phyloP scores from a whole-genome alignment of 331 rosid species.

The Rosa hybrid region DNA sequence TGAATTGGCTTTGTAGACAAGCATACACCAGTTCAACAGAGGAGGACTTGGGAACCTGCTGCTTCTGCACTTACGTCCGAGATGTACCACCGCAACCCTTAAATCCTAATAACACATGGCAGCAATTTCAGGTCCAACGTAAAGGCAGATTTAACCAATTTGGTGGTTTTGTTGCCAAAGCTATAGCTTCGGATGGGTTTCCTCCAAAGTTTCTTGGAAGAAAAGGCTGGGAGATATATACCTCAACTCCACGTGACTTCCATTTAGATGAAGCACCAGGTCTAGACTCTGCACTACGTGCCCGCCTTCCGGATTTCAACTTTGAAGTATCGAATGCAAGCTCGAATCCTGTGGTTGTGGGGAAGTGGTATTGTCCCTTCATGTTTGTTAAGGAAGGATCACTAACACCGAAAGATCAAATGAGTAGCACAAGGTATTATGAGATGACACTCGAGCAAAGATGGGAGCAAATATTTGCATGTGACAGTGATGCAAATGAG shows the following conservation, averaged over 20 bases:
- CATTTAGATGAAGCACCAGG: conserved; percentile 32
- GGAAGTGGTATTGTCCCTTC: conserved; percentile 47
- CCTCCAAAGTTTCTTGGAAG: conserved; percentile 24
- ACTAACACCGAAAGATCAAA: conserved; percentile 25
- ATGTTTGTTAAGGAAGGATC: conserved; percentile 38
- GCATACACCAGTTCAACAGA: conserved; percentile 48
- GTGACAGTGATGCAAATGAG: neutral
- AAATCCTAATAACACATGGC: conserved; percentile 32
- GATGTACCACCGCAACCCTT: conserved; percentile 43
- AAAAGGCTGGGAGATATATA: conserved; percentile 20
- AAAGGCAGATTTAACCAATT: neutral
- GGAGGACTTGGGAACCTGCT: conserved; percentile 43
- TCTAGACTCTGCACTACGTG: conserved; percentile 25
- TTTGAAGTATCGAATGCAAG: conserved; percentile 15
- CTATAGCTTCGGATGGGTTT: conserved; percentile 18
- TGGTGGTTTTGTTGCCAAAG: conserved; percentile 26
- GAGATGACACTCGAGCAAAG: conserved; percentile 45
- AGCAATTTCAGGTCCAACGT: conserved; percentile 37
- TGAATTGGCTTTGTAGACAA: conserved; percentile 1
- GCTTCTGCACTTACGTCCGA: conserved; percentile 21
- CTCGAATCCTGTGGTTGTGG: conserved; percentile 30
- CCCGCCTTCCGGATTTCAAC: conserved; percentile 32
- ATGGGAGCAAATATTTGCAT: conserved; percentile 30
- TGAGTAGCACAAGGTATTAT: conserved; percentile 30
- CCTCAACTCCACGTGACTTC: conserved; percentile 14